Evolutionary conservation across 2,329 filamentous ascomycete genomes (phyloP), one percentile per base, ranked within the genome.

Genomic region (Kalaharituber pfeilii): DNA sequence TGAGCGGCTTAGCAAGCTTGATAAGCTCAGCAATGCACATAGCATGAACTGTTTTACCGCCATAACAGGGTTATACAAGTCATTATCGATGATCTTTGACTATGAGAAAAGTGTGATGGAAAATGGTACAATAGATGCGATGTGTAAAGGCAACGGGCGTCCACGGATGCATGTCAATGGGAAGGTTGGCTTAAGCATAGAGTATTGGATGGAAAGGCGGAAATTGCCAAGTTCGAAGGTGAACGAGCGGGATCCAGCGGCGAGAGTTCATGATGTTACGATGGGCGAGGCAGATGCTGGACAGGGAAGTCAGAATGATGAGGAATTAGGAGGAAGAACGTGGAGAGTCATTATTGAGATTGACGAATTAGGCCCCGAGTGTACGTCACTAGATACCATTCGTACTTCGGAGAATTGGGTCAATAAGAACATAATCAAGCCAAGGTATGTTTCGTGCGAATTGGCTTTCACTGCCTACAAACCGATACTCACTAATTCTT

Each of bases 11-110:
- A 79, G 83, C 2, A 73, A 69, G 4, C 68, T 87, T 53, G 86
- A 91, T 65, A 81, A 79, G 61, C 73, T 89, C 52, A 86, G 84
- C 66, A 74, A 78, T 22, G 71, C 75, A 27, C 79, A 79, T 1
- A 76, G 76, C 4, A 72, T 89, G 6, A 85, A 85, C 62, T 84
- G 84, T 66, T 83, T 85, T 65, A 82, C 86, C 65, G 85, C 85
- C 0, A 72, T 89, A 45, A 79, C 78, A 3, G 84, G 84, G 2
- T 72, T 93, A 5, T 85, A 82, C 66, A 75, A 75, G 54, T 84
- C 82, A 63, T 69, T 91, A 56, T 72, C 75, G 56, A 79, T 74
- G 61, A 69, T 93, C n/a, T 79, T 84, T 63, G 72, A 78, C 47
- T 82, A 84, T 72, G 84, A 91, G 64, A 69, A 81, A 57, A 72